A percentile compares a stretch with the other conserved stretches of the same genome.
These are phyloP conservation scores for Aspergillus amoenus DNA, from an alignment of 2,329 filamentous ascomycete genomes.

Conservation along the genomic window DNA sequence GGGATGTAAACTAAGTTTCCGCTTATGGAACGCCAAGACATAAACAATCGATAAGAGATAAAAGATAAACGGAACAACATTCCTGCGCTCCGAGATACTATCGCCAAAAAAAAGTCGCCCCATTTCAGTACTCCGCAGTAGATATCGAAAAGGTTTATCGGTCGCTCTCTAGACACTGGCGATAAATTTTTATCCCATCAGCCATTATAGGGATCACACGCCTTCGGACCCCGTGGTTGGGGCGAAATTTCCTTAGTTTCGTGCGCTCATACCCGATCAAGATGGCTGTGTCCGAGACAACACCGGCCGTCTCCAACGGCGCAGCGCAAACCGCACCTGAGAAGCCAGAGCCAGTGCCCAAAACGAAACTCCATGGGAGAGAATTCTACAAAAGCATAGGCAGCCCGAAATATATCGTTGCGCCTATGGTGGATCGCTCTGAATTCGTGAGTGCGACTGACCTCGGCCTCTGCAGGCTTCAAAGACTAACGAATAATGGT, in stretches of 20 bases:
- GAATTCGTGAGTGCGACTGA: conserved; percentile 73
- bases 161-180: neutral
- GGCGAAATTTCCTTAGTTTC: conserved; percentile 20
- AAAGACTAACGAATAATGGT: conserved; percentile 12
- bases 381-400: conserved; percentile 95
- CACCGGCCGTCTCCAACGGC: conserved; percentile 18
- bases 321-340: conserved; percentile 21
- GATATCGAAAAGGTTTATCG: neutral
- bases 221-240: conserved; percentile 27
- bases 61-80: conserved; percentile 17
- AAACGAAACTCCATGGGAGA: conserved; percentile 71
- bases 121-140: neutral
- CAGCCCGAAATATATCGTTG: conserved; percentile 83
- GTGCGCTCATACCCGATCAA: conserved; percentile 15
- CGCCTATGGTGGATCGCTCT: conserved; percentile 97
- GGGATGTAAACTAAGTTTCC: neutral
- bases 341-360: conserved; percentile 14
- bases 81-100: conserved; percentile 24
- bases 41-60: conserved; percentile 32
- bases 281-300: conserved; percentile 29
- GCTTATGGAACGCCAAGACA: conserved; percentile 6
- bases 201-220: conserved; percentile 34
- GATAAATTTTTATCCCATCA: neutral
- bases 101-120: conserved; percentile 23
- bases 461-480: neutral